Base-by-base conservation (phyloP, 1,284 basidiomycete species). In the Stygiomarasmius scandens region DNA sequence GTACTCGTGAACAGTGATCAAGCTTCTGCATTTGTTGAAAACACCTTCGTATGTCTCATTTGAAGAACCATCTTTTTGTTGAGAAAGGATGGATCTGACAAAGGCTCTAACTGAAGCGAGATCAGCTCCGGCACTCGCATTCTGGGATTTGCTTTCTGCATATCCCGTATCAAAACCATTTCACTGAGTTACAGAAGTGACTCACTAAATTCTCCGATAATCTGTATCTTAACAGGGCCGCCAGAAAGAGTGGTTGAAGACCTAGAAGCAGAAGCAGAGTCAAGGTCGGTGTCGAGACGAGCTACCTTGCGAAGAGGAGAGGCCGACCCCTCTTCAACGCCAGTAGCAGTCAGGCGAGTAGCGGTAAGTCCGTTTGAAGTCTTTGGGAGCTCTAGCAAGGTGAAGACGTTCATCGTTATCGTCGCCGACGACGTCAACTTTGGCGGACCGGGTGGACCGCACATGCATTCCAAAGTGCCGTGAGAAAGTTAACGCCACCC, bases 241-340 rank as follows among this genome's bases (percentile, higher is more conserved):
- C 51, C 70, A 56, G 41, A 58, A 63, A 45, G 66, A 62, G 62
- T 45, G 64, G 61, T 56, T 59, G 65, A 65, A 22, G 61, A 47
- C 52, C 85, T 84, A 71, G 77, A 83, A 65, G 85, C 82, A 68
- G 86, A 83, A 66, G 78, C 77, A 64, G 81, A 77, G 70, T 89
- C 85, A 71, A 81, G 82, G 74, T 85, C 83, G 65, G 73, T 73
- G 62, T 80, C 79, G 70, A 87, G 74, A 64, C 86, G 85, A 64
- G 84, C 78, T 61, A 81, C 81, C 77, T 90, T 90, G 72, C 79
- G 81, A 63, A 82, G 81, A 74, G 82, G 83, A 73, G 82, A 81
- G 67, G 75, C 79, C 66, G 76, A 79, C 72, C 77, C 78, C 60
- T 76, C 73, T 49, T 78, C 74, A 48, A 73, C 56, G 36, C 72